Evolutionary conservation across 495 filamentous ascomycete species (phyloP), one percentile per base, ranked within the genome.

Genomic region (Penicillium argentinense): DNA sequence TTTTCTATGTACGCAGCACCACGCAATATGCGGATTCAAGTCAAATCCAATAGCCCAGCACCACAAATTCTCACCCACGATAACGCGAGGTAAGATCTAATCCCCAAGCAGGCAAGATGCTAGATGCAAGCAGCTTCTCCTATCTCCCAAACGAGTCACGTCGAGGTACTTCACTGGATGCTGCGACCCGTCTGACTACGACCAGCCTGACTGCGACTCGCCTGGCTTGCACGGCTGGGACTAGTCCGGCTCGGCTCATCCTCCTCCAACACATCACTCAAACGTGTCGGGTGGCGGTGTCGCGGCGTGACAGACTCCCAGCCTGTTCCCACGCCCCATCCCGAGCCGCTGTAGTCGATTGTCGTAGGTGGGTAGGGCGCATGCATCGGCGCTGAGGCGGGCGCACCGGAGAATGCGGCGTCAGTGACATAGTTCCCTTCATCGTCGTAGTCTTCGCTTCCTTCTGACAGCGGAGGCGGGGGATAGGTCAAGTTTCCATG

Each of bases 181-280:
- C 71, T 68, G 28, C 68, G 62, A 25, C 67, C 68, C 0, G 65
- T 64, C 29, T 62, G 54, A 39, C 80, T 81, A 17, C 68, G 62
- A 29, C 67, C 68, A 1, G 65, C 67, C 33, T 62, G 54, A 41
- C 80, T 81, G 16, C 68, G 62, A 33, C 67, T 70, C 1, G 65
- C 67, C 36, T 62, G 54, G 38, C 80, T 81, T 14, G 79, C 80
- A 33, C 77, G 73, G 51, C 76, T 78, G 5, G 75, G 74, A 52
- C 72, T 84, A 26, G 80, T 82, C 30, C 81, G 67, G 47, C 80
- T 81, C 42, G 68, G 71, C 54, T 81, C 78, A 49, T 81, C 78
- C 46, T 81, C 77, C 39, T 98, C 93, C 8, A 93, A 76, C 9
- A 98, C 91, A 73, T 98, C 93, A 61, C 93, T 97, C 45, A 98